Percentiles rank a stretch among this genome's conserved stretches.
These are phyloP conservation scores for Betula pendula DNA, from an alignment of 306 rosid species.

Conservation along the genomic window DNA sequence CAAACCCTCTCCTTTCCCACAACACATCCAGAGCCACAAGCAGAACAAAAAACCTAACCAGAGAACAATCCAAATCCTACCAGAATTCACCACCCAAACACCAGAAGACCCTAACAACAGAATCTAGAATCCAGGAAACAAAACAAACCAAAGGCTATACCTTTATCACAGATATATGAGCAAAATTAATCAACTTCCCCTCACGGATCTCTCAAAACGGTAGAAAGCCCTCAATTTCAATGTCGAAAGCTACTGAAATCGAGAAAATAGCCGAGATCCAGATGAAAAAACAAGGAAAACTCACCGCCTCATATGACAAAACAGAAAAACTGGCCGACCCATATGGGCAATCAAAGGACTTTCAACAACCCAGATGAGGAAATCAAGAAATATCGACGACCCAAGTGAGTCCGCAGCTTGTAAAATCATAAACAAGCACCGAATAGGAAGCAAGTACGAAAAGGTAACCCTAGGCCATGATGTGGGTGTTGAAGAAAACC, in stretches of 20 bases:
- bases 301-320: constrained; percentile 11
- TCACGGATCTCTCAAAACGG: constrained; percentile 7
- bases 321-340: constrained; percentile 29
- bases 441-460: too few species aligned
- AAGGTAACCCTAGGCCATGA: too few species aligned
- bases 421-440: too few species aligned
- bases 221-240: constrained; percentile 13
- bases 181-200: constrained; percentile 8
- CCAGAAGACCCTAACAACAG: neutral
- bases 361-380: constrained; percentile 34
- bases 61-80: neutral
- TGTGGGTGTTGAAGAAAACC: too few species aligned
- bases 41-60: constrained; percentile 7
- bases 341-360: constrained; percentile 30
- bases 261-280: constrained; percentile 14
- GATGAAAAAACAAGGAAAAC: constrained; percentile 26
- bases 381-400: constrained; percentile 40
- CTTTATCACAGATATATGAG: neutral
- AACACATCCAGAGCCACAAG: neutral
- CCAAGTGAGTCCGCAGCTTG: constrained; percentile 36
- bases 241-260: neutral
- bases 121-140: constrained; percentile 26
- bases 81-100: constrained; percentile 17
- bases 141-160: constrained; percentile 16
- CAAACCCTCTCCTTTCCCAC: too few species aligned